phyloP scores from a whole-genome alignment of 2,329 filamentous ascomycete species.

The Fusarium armeniacum region DNA sequence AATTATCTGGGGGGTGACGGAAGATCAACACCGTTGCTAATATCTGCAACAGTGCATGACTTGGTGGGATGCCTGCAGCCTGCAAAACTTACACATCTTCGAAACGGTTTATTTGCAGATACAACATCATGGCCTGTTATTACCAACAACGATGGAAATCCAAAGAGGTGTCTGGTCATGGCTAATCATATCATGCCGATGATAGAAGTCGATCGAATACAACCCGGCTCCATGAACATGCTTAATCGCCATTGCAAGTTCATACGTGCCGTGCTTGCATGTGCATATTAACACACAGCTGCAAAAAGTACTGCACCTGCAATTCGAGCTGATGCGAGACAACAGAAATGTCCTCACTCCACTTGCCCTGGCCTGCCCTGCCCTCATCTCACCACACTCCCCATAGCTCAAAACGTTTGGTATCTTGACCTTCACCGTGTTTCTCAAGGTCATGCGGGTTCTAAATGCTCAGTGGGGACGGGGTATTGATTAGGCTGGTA shows the following conservation, averaged over 20 bases:
- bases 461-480: constrained; percentile 25
- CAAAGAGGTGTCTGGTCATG: not conserved
- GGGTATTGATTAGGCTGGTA: not conserved
- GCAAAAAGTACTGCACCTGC: constrained; percentile 5
- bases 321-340: constrained; percentile 3
- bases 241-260: constrained; percentile 8
- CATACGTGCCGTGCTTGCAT: constrained; percentile 11
- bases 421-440: constrained; percentile 33
- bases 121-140: not conserved
- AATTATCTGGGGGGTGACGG: constrained; percentile 23
- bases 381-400: constrained; percentile 7
- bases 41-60: constrained; percentile 28
- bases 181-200: not conserved
- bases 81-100: not conserved
- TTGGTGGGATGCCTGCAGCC: constrained; percentile 21
- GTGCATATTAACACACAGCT: constrained; percentile 1
- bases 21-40: constrained; percentile 30
- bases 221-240: not conserved
- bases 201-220: not conserved
- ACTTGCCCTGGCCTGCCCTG: not conserved
- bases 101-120: not conserved
- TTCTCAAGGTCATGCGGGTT: constrained; percentile 28
- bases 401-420: not conserved
- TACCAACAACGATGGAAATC: not conserved
- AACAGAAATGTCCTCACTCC: constrained; percentile 12